Evolutionary conservation across 1,139 yeast species (phyloP).

Genomic region (Yamadazyma aaseri): DNA sequence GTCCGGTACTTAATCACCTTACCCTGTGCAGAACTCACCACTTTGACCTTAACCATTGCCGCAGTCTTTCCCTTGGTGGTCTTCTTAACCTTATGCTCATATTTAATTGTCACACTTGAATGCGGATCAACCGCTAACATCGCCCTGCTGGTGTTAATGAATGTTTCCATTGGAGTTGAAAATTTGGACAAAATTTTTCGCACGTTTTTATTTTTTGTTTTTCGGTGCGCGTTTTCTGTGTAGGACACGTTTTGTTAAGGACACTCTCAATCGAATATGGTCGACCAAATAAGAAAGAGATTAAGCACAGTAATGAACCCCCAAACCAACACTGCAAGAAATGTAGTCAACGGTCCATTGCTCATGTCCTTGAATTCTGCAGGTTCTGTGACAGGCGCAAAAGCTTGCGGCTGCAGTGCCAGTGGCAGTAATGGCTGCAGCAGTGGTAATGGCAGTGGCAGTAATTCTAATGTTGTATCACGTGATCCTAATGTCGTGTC

Average conservation of each 20-base stretch:
- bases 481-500: too few relatives aligned
- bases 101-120: constrained; percentile 40
- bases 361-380: constrained; percentile 49
- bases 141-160: constrained; percentile 33
- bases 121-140: constrained; percentile 40
- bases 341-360: constrained; percentile 46
- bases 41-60: constrained; percentile 55
- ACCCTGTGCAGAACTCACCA: constrained; percentile 71
- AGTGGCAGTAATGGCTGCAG: too few relatives aligned
- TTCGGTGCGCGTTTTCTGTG: neutral
- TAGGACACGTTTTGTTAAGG: too few relatives aligned
- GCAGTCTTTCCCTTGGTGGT: constrained; percentile 5
- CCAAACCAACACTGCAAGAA: constrained; percentile 50
- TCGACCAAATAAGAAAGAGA: constrained; percentile 41
- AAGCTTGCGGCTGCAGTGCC: too few relatives aligned
- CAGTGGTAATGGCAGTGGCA: too few relatives aligned
- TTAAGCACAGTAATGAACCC: constrained; percentile 51
- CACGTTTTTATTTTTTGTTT: too few relatives aligned
- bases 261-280: constrained; percentile 1
- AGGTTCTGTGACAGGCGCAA: neutral
- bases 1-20: constrained; percentile 64
- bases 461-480: too few relatives aligned
- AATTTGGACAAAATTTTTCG: constrained; percentile 3
- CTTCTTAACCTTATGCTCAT: constrained; percentile 24
- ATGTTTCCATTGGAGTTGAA: constrained; percentile 29